phyloP scores from a whole-genome alignment of 1,139 yeast genomes.

The Diutina pseudorugosa region DNA sequence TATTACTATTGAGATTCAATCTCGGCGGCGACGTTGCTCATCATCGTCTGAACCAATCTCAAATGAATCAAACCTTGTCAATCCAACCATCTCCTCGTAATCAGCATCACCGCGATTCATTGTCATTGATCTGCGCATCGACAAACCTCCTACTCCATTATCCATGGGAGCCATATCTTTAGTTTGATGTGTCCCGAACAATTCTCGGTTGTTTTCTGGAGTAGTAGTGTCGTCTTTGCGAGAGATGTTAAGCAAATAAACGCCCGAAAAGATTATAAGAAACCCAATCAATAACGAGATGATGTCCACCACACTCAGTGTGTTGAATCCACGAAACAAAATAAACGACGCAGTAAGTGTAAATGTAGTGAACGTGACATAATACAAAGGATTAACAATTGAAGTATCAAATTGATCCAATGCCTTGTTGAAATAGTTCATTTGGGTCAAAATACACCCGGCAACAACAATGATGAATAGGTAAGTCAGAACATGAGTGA shows the following conservation, averaged over 20 bases:
- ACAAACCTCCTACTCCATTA: conserved; percentile 63
- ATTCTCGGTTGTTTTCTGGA: conserved; percentile 23
- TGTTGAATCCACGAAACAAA: conserved; percentile 78
- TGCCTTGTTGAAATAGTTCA: conserved; percentile 91
- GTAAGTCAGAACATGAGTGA: conserved; percentile 74
- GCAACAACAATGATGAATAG: conserved; percentile 69
- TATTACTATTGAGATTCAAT: neutral
- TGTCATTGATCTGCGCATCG: conserved; percentile 23
- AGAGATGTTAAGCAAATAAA: conserved; percentile 68
- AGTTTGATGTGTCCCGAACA: conserved; percentile 49
- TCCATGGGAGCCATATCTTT: conserved; percentile 62
- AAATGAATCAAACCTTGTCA: conserved; percentile 52
- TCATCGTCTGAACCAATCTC: conserved; percentile 37
- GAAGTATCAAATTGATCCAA: conserved; percentile 89
- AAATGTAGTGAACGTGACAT: conserved; percentile 85
- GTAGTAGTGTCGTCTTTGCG: conserved; percentile 40
- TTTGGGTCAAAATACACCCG: conserved; percentile 76
- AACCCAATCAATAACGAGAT: conserved; percentile 83
- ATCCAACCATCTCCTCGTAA: conserved; percentile 42
- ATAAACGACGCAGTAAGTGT: conserved; percentile 81
- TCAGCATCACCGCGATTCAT: conserved; percentile 40
- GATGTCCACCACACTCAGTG: conserved; percentile 68
- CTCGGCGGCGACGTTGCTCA: conserved; percentile 12
- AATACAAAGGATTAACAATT: conserved; percentile 81
- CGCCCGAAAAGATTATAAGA: conserved; percentile 79